Base-by-base conservation (phyloP, 352 stramenopile genomes). In the Phytophthora gonapodyides region DNA sequence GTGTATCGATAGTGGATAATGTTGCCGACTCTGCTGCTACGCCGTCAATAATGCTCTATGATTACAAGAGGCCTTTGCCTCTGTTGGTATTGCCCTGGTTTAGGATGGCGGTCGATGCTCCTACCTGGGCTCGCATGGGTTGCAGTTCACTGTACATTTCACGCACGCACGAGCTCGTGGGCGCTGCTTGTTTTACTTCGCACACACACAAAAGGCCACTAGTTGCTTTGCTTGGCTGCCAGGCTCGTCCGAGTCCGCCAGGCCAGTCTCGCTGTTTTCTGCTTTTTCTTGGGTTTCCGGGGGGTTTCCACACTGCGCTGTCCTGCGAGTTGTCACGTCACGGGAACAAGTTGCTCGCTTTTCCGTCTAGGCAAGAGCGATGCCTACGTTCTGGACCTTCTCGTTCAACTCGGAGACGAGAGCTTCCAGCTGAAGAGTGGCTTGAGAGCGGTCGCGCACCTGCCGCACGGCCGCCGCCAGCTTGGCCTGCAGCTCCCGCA, bases 341-440 rank as follows among this genome's bases (percentile, higher is more conserved):
- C 31, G 13, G 7, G n/a, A 57, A 31, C 19, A 34, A 4, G 30
- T 41, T 62, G 40, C 36, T 69, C 40, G 35, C 17, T 50, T 63
- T 43, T 12, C 24, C 3, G 1, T 31, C 53, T 69, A 91, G 37
- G 76, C 79, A 60, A 89, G 58, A 38, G 70, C 79, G 27, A 88
- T 60, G 24, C 76, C 74, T 42, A 89, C 75, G 19, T 72, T 87
- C 30, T 86, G 71, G 16, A 91, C 78, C 55, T 91, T 91, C 55
- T 91, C 82, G 10, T 80, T 86, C 21, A 91, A 64, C 52, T 91
- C 82, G 1, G 74, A 74, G 17, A 91, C 70, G 15, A 91, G 58
- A 27, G 70, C 67, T 44, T 91, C 82, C 16, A 91, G 66, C 37
- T 85, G 76, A 37, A 87, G 59, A 13, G 76, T 75, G 43, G 75